phyloP scores from a whole-genome alignment of 192 early-diverging fungal genomes.

The Thamnidium elegans region DNA sequence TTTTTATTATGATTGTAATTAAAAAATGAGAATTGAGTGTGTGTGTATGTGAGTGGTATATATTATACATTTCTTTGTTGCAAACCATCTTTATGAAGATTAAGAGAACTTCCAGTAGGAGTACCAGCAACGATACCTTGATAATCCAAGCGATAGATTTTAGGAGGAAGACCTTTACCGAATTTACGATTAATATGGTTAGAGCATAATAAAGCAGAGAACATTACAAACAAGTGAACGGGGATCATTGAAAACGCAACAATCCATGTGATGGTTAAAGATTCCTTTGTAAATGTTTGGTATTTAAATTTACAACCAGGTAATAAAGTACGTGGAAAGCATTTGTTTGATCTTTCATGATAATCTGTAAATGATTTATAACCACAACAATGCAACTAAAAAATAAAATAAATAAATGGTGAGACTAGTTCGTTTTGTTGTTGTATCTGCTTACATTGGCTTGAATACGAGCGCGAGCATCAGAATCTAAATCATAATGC shows the following conservation, averaged over 20 bases:
- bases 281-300: conserved; percentile 33
- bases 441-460: conserved; percentile 25
- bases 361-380: conserved; percentile 44
- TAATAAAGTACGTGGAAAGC: conserved; percentile 46
- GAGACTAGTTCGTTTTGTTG: neutral
- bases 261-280: conserved; percentile 39
- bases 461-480: conserved; percentile 32
- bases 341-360: conserved; percentile 46
- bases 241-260: conserved; percentile 43
- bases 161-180: conserved; percentile 37
- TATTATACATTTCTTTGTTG: conserved; percentile 13
- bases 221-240: conserved; percentile 39
- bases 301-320: conserved; percentile 42
- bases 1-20: no score
- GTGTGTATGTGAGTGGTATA: neutral
- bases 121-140: conserved; percentile 37
- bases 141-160: conserved; percentile 39
- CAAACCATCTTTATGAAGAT: conserved; percentile 21
- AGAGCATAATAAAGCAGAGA: conserved; percentile 43
- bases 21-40: neutral
- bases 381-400: conserved; percentile 48
- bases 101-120: conserved; percentile 32
- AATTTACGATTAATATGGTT: conserved; percentile 48
- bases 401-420: neutral
- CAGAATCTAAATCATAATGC: conserved; percentile 27